Evolutionary conservation across 441 rosid genomes (phyloP).

Genomic region (Corymbia calophylla): DNA sequence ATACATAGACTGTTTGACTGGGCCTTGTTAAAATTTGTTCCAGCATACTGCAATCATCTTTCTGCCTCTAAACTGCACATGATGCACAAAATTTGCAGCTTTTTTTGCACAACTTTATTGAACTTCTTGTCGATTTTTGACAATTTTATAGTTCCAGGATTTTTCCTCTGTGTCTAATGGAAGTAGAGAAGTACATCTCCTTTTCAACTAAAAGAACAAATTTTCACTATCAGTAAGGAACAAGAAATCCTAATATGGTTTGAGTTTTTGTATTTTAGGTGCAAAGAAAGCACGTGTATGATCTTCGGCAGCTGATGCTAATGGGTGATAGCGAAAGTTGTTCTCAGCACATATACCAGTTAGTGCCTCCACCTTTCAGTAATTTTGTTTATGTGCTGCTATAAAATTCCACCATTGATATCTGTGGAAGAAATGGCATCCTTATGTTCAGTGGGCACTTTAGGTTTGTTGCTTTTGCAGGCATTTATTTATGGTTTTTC

Average conservation of each 20-base stretch:
- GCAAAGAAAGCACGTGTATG: conserved; percentile 96
- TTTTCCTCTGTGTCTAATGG: background rate
- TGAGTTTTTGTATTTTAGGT: conserved; percentile 39
- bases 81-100: background rate
- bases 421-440: background rate
- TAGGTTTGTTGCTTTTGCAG: background rate
- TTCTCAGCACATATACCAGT: conserved; percentile 80
- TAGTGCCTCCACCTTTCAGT: conserved; percentile 19
- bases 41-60: background rate
- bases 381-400: background rate
- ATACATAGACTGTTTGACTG: background rate
- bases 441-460: background rate
- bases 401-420: background rate
- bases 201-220: background rate
- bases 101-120: background rate
- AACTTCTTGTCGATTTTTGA: background rate
- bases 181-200: background rate
- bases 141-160: background rate
- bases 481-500: background rate
- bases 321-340: conserved; percentile 82
- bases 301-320: conserved; percentile 78
- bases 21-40: background rate
- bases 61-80: background rate
- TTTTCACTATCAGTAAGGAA: background rate
- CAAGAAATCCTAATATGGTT: background rate